phyloP scores from a whole-genome alignment of 2,329 filamentous ascomycete species.

The Keithomyces neogunnii region DNA sequence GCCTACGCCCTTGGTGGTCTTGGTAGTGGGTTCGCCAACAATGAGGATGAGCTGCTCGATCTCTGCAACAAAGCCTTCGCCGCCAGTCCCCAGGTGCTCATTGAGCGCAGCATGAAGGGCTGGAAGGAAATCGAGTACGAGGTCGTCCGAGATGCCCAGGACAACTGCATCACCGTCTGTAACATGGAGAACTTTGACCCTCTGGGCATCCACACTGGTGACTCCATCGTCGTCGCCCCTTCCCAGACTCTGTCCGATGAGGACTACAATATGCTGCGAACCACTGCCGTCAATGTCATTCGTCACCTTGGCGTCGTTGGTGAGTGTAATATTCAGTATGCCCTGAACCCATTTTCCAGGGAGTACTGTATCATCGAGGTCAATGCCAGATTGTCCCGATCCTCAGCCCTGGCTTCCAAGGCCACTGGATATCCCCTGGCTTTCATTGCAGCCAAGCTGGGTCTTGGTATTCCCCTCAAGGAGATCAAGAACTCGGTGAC shows the following conservation, averaged over 20 bases:
- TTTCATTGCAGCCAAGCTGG: constrained; percentile 94
- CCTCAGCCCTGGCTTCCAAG: constrained; percentile 92
- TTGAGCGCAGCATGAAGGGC: constrained; percentile 98
- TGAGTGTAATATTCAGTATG: constrained; percentile 99
- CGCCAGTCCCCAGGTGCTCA: constrained; percentile 88
- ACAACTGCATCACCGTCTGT: constrained; percentile 99
- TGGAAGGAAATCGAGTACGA: constrained; percentile 99
- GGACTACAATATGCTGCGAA: constrained; percentile 98
- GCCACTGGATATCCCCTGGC: constrained; percentile 93
- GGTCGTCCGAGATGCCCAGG: constrained; percentile 86
- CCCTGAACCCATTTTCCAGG: constrained; percentile 85
- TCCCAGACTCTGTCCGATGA: constrained; percentile 95
- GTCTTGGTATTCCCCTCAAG: constrained; percentile 88
- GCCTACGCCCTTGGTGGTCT: constrained; percentile 93
- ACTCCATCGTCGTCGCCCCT: constrained; percentile 95
- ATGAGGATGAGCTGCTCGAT: constrained; percentile 72
- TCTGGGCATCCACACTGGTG: constrained; percentile 93
- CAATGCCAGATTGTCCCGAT: constrained; percentile 91
- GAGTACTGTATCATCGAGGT: constrained; percentile 99
- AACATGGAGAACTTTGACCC: constrained; percentile 99
- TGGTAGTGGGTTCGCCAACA: constrained; percentile 89
- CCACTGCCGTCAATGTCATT: constrained; percentile 94
- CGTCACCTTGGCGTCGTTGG: constrained; percentile 94
- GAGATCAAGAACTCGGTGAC: constrained; percentile 96
- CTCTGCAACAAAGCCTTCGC: constrained; percentile 94